Conservation (phyloP, 208 protist genomes). For the Leishmania braziliensis region DNA sequence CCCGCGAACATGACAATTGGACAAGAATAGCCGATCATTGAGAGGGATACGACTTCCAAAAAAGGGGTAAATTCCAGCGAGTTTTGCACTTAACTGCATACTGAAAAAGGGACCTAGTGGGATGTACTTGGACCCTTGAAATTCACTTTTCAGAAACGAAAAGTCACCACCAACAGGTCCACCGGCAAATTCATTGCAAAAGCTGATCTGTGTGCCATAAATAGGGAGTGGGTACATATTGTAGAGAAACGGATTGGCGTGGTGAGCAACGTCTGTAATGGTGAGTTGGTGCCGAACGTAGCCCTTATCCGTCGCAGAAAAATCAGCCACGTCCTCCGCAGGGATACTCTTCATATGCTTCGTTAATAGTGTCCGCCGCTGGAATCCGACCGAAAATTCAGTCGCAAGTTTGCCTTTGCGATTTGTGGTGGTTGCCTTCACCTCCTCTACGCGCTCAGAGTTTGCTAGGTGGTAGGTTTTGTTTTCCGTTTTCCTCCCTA, state of each 20-base stretch:
- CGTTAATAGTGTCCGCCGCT: conserved; percentile 56
- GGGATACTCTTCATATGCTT: conserved; percentile 52
- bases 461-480: conserved; percentile 69
- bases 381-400: conserved; percentile 72
- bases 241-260: conserved; percentile 74
- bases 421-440: conserved; percentile 60
- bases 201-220: conserved; percentile 44
- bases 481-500: conserved; percentile 63
- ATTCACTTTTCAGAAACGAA: conserved; percentile 70
- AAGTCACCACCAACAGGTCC: conserved; percentile 54
- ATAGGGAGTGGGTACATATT: conserved; percentile 88
- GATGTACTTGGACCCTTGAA: conserved; percentile 74
- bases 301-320: conserved; percentile 64
- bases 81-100: conserved; percentile 67
- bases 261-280: conserved; percentile 57
- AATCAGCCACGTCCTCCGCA: conserved; percentile 47
- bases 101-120: conserved; percentile 74
- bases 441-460: conserved; percentile 69
- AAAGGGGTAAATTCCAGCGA: conserved; percentile 77
- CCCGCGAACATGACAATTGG: conserved; percentile 73
- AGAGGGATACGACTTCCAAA: conserved; percentile 57
- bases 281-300: conserved; percentile 68
- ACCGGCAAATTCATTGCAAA: conserved; percentile 74
- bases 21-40: conserved; percentile 88
- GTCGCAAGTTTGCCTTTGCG: conserved; percentile 56